Base-by-base conservation (phyloP, 495 filamentous ascomycete genomes). In the Halenospora varia region DNA sequence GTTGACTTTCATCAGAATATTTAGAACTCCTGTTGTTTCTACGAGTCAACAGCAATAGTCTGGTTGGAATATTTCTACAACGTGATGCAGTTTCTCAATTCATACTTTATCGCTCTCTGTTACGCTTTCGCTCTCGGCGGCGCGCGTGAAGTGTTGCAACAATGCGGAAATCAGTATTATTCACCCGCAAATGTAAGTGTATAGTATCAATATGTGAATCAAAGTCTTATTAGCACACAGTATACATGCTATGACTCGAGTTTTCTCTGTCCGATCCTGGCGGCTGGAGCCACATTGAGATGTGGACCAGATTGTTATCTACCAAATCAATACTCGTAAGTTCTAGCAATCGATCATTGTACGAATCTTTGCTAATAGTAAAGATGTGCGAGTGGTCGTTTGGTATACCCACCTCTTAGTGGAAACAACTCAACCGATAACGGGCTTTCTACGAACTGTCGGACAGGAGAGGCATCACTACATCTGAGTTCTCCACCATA, bases 231-330 rank as follows among this genome's bases (percentile, higher is more conserved):
- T 45, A 13, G 55, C 13, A 51, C 2, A 2, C 55, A 76, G 71
- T 72, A 77, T 51, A 76, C 73, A n/a, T 77, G 75, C 53, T 76
- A 74, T 48, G 62, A 69, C 49, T 49, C 53, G 3, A 53, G 71
- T 29, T 75, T 75, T 25, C 65, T 77, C 22, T 77, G 74, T 41
- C 74, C 74, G 2, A 63, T 77, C 10, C 22, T 70, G 17, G 56
- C 71, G 46, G 66, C 62, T 41, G 62, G 66, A 25, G 67, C 69
- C 23, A 75, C 67, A 17, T 61, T 75, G 22, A 63, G 57, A 58
- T 77, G 73, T 51, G 72, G 73, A 6, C 50, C 47, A 29, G 71
- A 64, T 51, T 77, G 74, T 56, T 77, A 77, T 62, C 55, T 67
- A 13, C 63, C 71, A 23, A 35, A 46, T 8, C 63, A 67, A 53